Evolutionary conservation across 2,329 filamentous ascomycete species (phyloP).

Genomic region (Xylariaceae sp.): DNA sequence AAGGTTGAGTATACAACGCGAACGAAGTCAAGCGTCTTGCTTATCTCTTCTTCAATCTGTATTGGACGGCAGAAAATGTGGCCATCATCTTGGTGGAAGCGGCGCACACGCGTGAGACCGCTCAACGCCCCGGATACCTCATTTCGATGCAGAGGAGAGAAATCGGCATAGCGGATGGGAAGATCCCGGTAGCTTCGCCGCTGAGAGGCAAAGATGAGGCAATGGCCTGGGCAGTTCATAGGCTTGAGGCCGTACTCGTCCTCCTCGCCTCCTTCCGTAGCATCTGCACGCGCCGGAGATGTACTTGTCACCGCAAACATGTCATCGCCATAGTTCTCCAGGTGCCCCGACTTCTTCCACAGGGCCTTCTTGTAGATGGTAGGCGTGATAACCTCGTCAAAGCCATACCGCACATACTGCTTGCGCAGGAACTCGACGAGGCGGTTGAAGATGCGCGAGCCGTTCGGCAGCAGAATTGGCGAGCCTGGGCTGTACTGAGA

Average conservation of each 20-base stretch:
- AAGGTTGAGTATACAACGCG: slow-evolving; percentile 44
- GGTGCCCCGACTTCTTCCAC: slow-evolving; percentile 79
- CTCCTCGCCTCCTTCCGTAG: slow-evolving; percentile 20
- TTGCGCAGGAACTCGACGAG: slow-evolving; percentile 73
- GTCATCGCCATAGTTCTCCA: slow-evolving; percentile 84
- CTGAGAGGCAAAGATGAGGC: slow-evolving; percentile 75
- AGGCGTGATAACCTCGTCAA: slow-evolving; percentile 81
- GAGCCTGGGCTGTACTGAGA: slow-evolving; percentile 78
- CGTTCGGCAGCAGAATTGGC: slow-evolving; percentile 76
- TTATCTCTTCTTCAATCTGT: slow-evolving; percentile 55
- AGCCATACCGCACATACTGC: slow-evolving; percentile 79
- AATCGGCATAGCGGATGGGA: slow-evolving; percentile 88
- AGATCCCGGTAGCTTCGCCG: slow-evolving; percentile 84
- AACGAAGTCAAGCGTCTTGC: slow-evolving; percentile 36
- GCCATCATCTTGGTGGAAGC: slow-evolving; percentile 93
- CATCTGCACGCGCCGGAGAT: slow-evolving; percentile 31
- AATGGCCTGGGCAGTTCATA: slow-evolving; percentile 98
- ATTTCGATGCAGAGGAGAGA: slow-evolving; percentile 91
- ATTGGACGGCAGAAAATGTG: slow-evolving; percentile 80
- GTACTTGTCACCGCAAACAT: slow-evolving; percentile 76
- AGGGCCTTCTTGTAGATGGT: slow-evolving; percentile 85
- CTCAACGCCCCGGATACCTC: slow-evolving; percentile 88
- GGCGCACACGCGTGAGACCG: slow-evolving; percentile 83
- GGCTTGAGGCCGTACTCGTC: slow-evolving; percentile 65
- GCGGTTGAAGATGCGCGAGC: slow-evolving; percentile 75